These are phyloP conservation scores for Skeletonema tropicum DNA, from an alignment of 108 stramenopile genomes.

Conservation along the genomic window DNA sequence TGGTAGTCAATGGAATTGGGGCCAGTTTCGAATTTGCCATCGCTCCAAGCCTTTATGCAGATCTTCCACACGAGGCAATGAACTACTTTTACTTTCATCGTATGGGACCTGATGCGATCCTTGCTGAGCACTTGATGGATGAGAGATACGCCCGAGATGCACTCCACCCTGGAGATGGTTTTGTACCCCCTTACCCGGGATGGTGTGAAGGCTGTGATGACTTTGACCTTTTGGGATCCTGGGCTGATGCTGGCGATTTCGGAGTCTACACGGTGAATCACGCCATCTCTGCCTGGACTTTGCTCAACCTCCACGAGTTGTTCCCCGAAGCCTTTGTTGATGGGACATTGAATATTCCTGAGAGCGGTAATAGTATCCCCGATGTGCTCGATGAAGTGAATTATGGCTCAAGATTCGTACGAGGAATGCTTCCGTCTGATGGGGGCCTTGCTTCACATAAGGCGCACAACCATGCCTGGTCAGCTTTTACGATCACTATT, in stretches of 20 bases:
- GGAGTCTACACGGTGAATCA: slow-evolving; percentile 32
- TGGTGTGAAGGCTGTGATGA: slow-evolving; percentile 28
- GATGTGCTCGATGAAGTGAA: slow-evolving; percentile 38
- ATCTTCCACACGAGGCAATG: slow-evolving; percentile 38
- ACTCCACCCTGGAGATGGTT: slow-evolving; percentile 19
- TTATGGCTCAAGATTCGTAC: slow-evolving; percentile 29
- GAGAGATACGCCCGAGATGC: slow-evolving; percentile 22
- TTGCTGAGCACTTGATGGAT: slow-evolving; percentile 23
- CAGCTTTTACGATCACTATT: slow-evolving; percentile 33
- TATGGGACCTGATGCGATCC: slow-evolving; percentile 24
- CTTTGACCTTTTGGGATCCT: slow-evolving; percentile 27
- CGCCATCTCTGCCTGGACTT: slow-evolving; percentile 28
- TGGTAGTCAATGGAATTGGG: slow-evolving; percentile 32
- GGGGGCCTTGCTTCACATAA: slow-evolving; percentile 35
- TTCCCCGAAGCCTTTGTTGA: slow-evolving; percentile 34
- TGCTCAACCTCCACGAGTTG: slow-evolving; percentile 23
- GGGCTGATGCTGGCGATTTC: slow-evolving; percentile 37
- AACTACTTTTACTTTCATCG: slow-evolving; percentile 46
- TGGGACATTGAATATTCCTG: slow-evolving; percentile 19
- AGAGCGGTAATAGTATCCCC: slow-evolving; percentile 30
- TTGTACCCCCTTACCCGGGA: slow-evolving; percentile 21
- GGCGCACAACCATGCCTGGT: slow-evolving; percentile 34
- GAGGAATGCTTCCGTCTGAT: slow-evolving; percentile 35
- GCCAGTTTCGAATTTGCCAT: slow-evolving; percentile 17
- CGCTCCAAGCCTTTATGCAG: slow-evolving; percentile 25